Evolutionary conservation across 2,329 filamentous ascomycete species (phyloP).

Genomic region (Hyphodiscus sp.): DNA sequence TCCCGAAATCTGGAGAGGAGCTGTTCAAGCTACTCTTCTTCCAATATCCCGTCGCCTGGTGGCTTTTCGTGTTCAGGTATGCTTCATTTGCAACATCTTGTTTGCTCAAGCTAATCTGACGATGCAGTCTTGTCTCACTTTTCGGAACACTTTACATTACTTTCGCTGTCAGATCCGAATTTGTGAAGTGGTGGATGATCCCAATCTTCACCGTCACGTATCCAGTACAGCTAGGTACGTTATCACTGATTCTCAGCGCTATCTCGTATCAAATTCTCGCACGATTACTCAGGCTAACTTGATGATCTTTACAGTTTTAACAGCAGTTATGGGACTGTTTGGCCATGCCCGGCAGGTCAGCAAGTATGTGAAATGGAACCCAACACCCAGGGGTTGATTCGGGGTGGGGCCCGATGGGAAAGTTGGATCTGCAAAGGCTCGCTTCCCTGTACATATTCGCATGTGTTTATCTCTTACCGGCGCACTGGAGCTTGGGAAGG

Average conservation of each 20-base stretch:
- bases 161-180: slow-evolving; percentile 39
- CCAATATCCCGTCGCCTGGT: slow-evolving; percentile 40
- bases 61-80: slow-evolving; percentile 40
- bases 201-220: slow-evolving; percentile 37
- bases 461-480: not conserved
- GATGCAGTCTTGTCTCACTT: slow-evolving; percentile 34
- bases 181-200: slow-evolving; percentile 36
- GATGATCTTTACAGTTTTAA: slow-evolving; percentile 28
- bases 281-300: not conserved
- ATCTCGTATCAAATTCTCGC: not conserved
- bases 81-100: slow-evolving; percentile 4
- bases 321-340: slow-evolving; percentile 39
- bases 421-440: not conserved
- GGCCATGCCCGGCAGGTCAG: slow-evolving; percentile 40
- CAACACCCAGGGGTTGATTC: slow-evolving; percentile 28
- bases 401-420: not conserved
- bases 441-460: not conserved
- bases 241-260: not conserved
- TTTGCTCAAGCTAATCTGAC: not conserved
- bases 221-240: slow-evolving; percentile 33
- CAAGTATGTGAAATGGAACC: slow-evolving; percentile 40
- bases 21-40: slow-evolving; percentile 40
- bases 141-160: slow-evolving; percentile 41
- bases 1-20: slow-evolving; percentile 33
- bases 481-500: too few relatives aligned